Percentiles rank a stretch among this genome's conserved stretches.
phyloP scores from a whole-genome alignment of 1,284 basidiomycete genomes.

The Cryptococcus sp. region DNA sequence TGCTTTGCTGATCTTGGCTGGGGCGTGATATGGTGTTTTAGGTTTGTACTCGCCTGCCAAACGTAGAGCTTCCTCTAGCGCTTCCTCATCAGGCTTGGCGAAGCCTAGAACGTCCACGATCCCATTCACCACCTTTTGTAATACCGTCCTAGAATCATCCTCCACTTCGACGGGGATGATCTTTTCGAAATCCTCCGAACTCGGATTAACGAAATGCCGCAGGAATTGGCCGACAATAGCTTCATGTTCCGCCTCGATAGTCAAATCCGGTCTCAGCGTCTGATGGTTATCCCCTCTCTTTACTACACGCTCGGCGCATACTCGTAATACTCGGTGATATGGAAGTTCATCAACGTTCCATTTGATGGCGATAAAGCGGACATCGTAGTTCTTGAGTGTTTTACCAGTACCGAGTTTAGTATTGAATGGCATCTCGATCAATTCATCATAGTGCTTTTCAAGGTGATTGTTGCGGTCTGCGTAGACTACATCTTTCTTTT shows the following conservation, averaged over 20 bases:
- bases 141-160: slow-evolving; percentile 56
- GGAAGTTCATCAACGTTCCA: slow-evolving; percentile 63
- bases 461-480: slow-evolving; percentile 93
- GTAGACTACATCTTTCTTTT: slow-evolving; percentile 69
- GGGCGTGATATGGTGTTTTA: slow-evolving; percentile 32
- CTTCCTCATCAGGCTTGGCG: slow-evolving; percentile 54
- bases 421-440: slow-evolving; percentile 54
- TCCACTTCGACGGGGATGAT: slow-evolving; percentile 63
- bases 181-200: slow-evolving; percentile 60
- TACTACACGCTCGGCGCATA: slow-evolving; percentile 71
- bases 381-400: slow-evolving; percentile 34
- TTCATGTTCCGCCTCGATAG: slow-evolving; percentile 62
- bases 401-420: slow-evolving; percentile 18
- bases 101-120: slow-evolving; percentile 54
- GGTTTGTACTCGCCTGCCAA: slow-evolving; percentile 45
- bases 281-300: slow-evolving; percentile 79
- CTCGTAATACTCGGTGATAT: slow-evolving; percentile 58
- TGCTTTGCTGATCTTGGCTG: slow-evolving; percentile 44
- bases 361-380: slow-evolving; percentile 70
- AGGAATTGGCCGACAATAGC: slow-evolving; percentile 77
- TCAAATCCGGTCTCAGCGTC: slow-evolving; percentile 60
- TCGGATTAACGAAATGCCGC: slow-evolving; percentile 61
- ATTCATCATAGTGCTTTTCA: slow-evolving; percentile 64
- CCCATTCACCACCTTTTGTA: slow-evolving; percentile 60
- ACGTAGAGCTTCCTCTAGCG: slow-evolving; percentile 60